Evolutionary conservation across 2,329 filamentous ascomycete genomes (phyloP), one percentile per base, ranked within the genome.

Genomic region (Aspergillus sp.): DNA sequence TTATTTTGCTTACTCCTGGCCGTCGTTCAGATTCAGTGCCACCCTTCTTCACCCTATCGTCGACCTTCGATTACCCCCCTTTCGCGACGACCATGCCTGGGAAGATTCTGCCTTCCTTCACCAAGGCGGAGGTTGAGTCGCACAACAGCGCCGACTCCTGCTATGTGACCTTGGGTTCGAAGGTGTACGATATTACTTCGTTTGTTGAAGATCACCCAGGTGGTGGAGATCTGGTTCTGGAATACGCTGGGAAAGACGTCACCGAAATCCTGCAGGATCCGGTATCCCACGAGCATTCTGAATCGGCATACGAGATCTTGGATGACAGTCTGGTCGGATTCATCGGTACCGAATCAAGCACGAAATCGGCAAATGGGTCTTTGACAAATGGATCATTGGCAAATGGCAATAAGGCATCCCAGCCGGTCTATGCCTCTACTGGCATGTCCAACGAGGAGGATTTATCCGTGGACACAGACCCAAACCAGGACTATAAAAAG

Each of bases 301-400:
- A 98, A 61, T 84, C 92, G 2, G 95, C 95, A n/a, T 99, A 97
- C 76, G 93, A 98, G 68, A 90, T 98, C 14, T 82, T 99, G 24
- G 90, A 96, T 46, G 95, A 98, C 41, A 89, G 86, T 46, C 82
- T 93, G 15, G 82, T 98, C 59, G 95, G 91, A 15, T 96, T 96
- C 69, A 79, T 97, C 35, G 82, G 83, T 5, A 83, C 83, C 2
- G 82, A 87, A 39, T 82, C 85, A 61, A 73, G 83, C 5, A 73
- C 82, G 52, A 79, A 85, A 76, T 75, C 46, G 60, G 68, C 68
- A 12, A 68, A 72, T 21, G 70, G 61, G 4, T 60, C 63, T 24
- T 75, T 47, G 60, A 68, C 68, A 12, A 68, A 72, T 21, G 70
- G 61, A 5, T 60, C 63, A 24, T 60, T 57, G 11, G 65, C 57